Percentiles rank a stretch among this genome's conserved stretches.
These are phyloP conservation scores for Arabidopsis hybrid DNA, from an alignment of 441 rosid genomes.

Conservation along the genomic window DNA sequence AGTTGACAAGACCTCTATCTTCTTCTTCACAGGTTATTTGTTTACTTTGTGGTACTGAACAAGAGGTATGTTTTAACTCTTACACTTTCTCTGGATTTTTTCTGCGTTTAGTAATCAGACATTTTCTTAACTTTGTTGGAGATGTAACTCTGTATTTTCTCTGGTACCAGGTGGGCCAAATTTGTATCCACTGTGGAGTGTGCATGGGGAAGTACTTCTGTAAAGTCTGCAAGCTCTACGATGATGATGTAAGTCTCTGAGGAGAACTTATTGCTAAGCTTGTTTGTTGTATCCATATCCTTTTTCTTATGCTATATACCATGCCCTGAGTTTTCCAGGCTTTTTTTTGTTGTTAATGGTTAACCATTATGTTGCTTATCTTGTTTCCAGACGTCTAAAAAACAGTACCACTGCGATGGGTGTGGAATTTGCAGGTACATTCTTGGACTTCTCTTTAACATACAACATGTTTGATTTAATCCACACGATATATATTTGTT, in stretches of 20 bases:
- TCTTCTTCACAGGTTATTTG: constrained; percentile 70
- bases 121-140: background rate
- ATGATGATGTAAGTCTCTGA: constrained; percentile 77
- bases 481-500: background rate
- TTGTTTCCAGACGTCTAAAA: constrained; percentile 73
- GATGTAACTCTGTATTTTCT: background rate
- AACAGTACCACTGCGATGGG: constrained; percentile 83
- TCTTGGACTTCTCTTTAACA: background rate
- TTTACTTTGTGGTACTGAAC: constrained; percentile 84
- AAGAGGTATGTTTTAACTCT: constrained; percentile 62
- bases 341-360: constrained; percentile 6
- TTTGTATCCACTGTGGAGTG: constrained; percentile 81
- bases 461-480: background rate
- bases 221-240: constrained; percentile 77
- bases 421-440: constrained; percentile 96
- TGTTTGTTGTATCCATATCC: background rate
- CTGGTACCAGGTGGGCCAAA: constrained; percentile 67
- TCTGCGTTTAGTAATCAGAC: background rate
- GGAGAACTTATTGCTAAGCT: background rate
- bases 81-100: constrained; percentile 6
- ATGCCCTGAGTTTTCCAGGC: constrained; percentile 16
- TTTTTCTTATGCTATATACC: background rate
- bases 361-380: constrained; percentile 29
- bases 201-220: constrained; percentile 94
- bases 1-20: constrained; percentile 19